Evolutionary conservation across 257 asterid genomes (phyloP), one percentile per base, ranked within the genome.

Genomic region (Fraxinus anomala): DNA sequence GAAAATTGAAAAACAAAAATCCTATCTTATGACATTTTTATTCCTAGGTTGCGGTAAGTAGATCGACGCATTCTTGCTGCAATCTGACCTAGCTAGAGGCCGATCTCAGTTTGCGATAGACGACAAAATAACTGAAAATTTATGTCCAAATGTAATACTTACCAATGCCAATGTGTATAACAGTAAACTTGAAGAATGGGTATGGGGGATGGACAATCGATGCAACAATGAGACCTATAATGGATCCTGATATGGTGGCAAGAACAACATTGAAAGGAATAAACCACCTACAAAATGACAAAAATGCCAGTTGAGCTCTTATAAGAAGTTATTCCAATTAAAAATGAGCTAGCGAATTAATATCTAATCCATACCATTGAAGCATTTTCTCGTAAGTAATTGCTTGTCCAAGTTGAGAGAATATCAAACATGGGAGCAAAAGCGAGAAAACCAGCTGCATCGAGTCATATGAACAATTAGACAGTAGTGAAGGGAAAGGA

Each of bases 391-490:
- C 83, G 6, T 84, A 89, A 40, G 91, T 89, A 82, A 96, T 89
- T 5, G 99, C 97, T 88, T 92, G 91, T 21, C 99, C 99, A 74
- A 96, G 90, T 91, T 96, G 97, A 74, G 99, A 86, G 84, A 96
- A 96, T 80, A 96, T 96, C 87, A 96, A 80, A 86, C 99, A 93
- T 6, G 99, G 99, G 30, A 93, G 97, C 83, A 96, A 84, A 61
- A 96, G 97, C n/a, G 99, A 88, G 89, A 93, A 96, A 70, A 96
- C 99, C 73, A 96, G 85, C 99, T 94, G 97, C 88, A 80, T 73
- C 68, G 77, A 78, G 66, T 17, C 73, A 79, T 34, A 44, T 51
- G 79, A 66, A 69, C 65, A 77, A 36, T 21, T 9, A 44, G 75
- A 17, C 21, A 28, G 23, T 73, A 73, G 7, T 51, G 61, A 70